Conservation (phyloP, 768 basidiomycete genomes). For the Lactarius quietus region DNA sequence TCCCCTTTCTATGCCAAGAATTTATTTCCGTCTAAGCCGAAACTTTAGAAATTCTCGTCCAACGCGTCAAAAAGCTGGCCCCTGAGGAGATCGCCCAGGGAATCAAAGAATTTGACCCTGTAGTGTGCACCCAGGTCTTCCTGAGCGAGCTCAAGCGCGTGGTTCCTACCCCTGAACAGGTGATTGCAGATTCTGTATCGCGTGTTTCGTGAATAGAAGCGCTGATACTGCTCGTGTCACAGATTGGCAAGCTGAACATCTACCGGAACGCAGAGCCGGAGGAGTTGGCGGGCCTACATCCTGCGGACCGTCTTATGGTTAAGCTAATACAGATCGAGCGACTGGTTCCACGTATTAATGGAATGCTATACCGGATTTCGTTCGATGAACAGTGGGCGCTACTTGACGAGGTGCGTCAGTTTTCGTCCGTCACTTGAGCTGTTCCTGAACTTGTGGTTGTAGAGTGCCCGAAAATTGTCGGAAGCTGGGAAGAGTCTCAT, state of each 20-base stretch:
- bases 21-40: background rate
- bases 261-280: slow-evolving; percentile 84
- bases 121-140: slow-evolving; percentile 85
- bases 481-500: slow-evolving; percentile 79
- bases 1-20: slow-evolving; percentile 18
- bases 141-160: slow-evolving; percentile 84
- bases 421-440: slow-evolving; percentile 12
- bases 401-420: slow-evolving; percentile 67
- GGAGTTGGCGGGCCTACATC: slow-evolving; percentile 86
- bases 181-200: slow-evolving; percentile 30
- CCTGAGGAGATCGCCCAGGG: slow-evolving; percentile 84
- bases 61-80: slow-evolving; percentile 75
- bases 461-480: slow-evolving; percentile 79
- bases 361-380: slow-evolving; percentile 90
- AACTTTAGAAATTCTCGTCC: slow-evolving; percentile 81
- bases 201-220: background rate
- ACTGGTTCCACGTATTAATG: slow-evolving; percentile 80
- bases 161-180: slow-evolving; percentile 89
- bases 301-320: slow-evolving; percentile 95
- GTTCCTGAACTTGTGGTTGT: slow-evolving; percentile 13
- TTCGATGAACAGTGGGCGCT: slow-evolving; percentile 85
- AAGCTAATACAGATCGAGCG: slow-evolving; percentile 93
- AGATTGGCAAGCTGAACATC: slow-evolving; percentile 87
- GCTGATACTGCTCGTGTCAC: slow-evolving; percentile 12
- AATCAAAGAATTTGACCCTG: slow-evolving; percentile 84